Evolutionary conservation across 2,329 filamentous ascomycete species (phyloP), one percentile per base, ranked within the genome.

Genomic region (Seiridium cupressi): DNA sequence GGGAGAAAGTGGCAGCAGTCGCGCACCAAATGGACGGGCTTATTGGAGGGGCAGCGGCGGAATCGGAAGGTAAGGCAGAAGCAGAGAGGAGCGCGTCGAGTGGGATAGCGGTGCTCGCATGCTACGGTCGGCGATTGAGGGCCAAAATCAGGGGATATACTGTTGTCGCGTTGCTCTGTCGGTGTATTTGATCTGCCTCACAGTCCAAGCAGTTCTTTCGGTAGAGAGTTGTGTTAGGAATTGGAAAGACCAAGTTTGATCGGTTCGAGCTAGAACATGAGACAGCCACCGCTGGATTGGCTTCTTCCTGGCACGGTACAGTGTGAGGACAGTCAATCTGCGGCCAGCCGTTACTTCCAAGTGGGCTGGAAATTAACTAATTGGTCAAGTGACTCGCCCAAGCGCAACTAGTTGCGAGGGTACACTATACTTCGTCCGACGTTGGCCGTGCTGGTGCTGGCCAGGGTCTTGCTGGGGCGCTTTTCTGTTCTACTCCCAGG

Each of bases 381-480:
- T 44, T 59, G 57, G 40, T 59, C 57, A 59, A 59, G 48, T 59
- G 55, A 58, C 38, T 44, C 55, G n/a, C 38, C 51, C 34, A 11
- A 8, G 26, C 5, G 10, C 34, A 26, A 53, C 57, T 26, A 8
- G 4, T 11, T 11, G 36, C 38, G 4, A 8, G 13, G 4, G 57
- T 59, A 59, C 34, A 26, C 36, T 53, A n/a, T 59, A 59, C 57
- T 46, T 54, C 10, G 47, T 48, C 57, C 44, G 48, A 53, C 57
- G 36, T 44, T 44, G 34, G 49, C 32, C 18, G 18, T 26, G 18
- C 18, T 26, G 18, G 18, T 26, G 18, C 18, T 26, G 55, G 55
- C 38, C 18, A 35, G 51, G 51, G 40, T 44, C 36, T 26, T 26
- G 18, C 18, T 26, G 18, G 18, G 18, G 18, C 18, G 18, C 18